phyloP scores from a whole-genome alignment of 495 filamentous ascomycete genomes.

The Xylaria curta region DNA sequence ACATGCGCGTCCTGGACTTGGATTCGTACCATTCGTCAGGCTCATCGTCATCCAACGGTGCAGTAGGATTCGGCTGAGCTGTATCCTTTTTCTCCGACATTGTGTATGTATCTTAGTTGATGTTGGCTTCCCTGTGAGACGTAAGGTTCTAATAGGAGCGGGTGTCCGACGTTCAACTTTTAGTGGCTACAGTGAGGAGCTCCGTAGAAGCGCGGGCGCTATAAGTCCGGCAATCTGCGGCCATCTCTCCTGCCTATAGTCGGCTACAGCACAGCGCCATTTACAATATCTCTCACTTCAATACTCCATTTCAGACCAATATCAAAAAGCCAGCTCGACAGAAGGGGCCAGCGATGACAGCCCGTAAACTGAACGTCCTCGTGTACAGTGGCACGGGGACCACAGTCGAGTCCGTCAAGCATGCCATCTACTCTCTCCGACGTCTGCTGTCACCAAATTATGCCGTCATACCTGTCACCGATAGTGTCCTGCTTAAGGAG shows the following conservation, averaged over 20 bases:
- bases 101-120: background rate
- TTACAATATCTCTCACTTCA: background rate
- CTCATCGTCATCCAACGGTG: constrained; percentile 75
- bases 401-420: constrained; percentile 85
- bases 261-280: background rate
- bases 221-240: constrained; percentile 16
- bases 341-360: constrained; percentile 49
- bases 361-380: constrained; percentile 79
- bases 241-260: constrained; percentile 8
- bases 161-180: constrained; percentile 12
- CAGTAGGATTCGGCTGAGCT: constrained; percentile 44
- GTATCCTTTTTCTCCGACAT: constrained; percentile 61
- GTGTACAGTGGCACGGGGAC: constrained; percentile 88
- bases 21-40: constrained; percentile 86
- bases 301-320: constrained; percentile 3
- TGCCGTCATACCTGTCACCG: constrained; percentile 84
- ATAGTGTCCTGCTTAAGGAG: constrained; percentile 82
- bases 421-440: constrained; percentile 86
- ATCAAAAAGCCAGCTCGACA: constrained; percentile 40
- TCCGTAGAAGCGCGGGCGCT: background rate
- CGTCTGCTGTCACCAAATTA: constrained; percentile 91
- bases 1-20: background rate
- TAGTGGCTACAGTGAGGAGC: constrained; percentile 12
- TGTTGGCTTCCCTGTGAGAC: background rate
- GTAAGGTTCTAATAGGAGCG: background rate